Percentiles rank a stretch among this genome's conserved stretches.
Conservation (phyloP, 345 rosid genomes). For the Eucalyptus grandis region DNA sequence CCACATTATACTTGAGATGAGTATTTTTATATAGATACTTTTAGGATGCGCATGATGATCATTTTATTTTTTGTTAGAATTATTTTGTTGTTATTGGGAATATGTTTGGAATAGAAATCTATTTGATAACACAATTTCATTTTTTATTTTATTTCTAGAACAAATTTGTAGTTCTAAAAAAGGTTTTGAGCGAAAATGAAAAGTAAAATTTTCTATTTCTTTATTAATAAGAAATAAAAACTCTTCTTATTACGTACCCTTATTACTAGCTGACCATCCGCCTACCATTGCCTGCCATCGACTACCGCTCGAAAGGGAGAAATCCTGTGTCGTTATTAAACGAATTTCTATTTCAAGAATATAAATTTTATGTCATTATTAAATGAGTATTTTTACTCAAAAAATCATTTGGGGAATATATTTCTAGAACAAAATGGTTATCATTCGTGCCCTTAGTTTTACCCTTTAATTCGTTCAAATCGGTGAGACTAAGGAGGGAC, state of each 20-base stretch:
- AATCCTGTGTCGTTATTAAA: no score
- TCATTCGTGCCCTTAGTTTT: fast-evolving
- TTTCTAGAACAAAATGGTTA: fast-evolving
- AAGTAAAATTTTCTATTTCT: no score
- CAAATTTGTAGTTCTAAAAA: no score
- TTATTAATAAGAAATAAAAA: no score
- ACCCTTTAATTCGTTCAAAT: fast-evolving
- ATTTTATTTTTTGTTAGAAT: no score
- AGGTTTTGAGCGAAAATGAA: no score
- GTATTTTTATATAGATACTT: no score
- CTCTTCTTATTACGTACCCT: fast-evolving
- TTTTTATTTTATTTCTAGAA: no score
- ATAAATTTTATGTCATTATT: fast-evolving
- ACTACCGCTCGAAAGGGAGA: fast-evolving
- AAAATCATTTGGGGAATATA: no score
- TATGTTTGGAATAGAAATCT: fast-evolving
- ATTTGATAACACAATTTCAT: no score
- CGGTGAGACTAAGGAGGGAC: fast-evolving
- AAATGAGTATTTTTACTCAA: fast-evolving
- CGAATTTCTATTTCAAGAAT: fast-evolving
- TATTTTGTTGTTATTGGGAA: no score
- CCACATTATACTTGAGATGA: no score
- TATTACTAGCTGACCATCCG: fast-evolving
- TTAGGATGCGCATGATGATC: fast-evolving
- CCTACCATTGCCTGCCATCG: fast-evolving